phyloP scores from a whole-genome alignment of 805 yeast species.

The Aciculoconidium aculeatum region DNA sequence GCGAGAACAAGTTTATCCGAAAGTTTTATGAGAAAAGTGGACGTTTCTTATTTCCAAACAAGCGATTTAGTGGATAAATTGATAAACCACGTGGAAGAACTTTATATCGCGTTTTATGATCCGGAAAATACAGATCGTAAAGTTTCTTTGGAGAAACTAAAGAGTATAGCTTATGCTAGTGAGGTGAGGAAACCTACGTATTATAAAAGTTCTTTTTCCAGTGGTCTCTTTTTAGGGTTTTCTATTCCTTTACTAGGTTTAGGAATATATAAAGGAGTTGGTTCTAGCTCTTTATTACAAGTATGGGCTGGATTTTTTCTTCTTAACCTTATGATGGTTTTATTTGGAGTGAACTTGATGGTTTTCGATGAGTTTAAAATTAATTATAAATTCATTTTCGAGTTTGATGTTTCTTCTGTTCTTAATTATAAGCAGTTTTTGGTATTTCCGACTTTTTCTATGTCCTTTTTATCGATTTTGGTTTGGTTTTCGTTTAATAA shows the following conservation, averaged over 20 bases:
- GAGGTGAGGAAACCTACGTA: conserved; percentile 22
- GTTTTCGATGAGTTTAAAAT: conserved; percentile 73
- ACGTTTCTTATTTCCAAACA: conserved; percentile 50
- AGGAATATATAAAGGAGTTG: conserved; percentile 50
- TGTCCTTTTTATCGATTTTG: conserved; percentile 53
- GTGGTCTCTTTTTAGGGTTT: conserved; percentile 68
- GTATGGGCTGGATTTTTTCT: conserved; percentile 91
- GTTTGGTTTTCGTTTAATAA: conserved; percentile 73
- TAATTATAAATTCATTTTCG: conserved; percentile 89
- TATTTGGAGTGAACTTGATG: conserved; percentile 64
- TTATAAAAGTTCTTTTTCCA: conserved; percentile 46
- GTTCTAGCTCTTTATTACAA: conserved; percentile 56
- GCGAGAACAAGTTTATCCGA: conserved; percentile 39
- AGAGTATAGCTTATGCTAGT: conserved; percentile 34
- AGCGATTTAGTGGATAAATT: conserved; percentile 66
- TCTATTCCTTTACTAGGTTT: conserved; percentile 62
- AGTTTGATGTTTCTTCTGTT: conserved; percentile 65
- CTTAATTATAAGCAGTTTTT: conserved; percentile 62
- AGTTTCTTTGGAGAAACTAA: conserved; percentile 63
- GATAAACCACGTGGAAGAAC: conserved; percentile 56
- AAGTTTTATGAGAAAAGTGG: conserved; percentile 53
- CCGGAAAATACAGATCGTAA: conserved; percentile 46
- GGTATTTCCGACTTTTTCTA: conserved; percentile 54
- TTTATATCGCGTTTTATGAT: conserved; percentile 63
- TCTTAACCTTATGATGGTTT: conserved; percentile 49